phyloP scores from a whole-genome alignment of 2,329 filamentous ascomycete species.

The Colletotrichum sp. region DNA sequence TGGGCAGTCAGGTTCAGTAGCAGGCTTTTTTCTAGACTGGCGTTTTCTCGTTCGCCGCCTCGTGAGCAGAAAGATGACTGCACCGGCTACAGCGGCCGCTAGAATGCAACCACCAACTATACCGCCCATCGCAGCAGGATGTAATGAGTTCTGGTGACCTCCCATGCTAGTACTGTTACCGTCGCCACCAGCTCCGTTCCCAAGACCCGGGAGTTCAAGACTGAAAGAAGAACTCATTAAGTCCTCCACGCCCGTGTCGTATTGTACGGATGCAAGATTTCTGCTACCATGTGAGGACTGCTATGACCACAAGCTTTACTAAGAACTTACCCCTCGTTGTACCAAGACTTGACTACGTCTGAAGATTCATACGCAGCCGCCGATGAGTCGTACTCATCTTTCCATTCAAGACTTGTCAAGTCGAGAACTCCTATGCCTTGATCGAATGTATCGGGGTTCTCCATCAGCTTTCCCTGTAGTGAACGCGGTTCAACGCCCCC shows the following conservation, averaged over 20 bases:
- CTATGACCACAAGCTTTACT: neutral
- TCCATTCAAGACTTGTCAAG: neutral
- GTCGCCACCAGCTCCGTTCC: neutral
- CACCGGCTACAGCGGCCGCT: neutral
- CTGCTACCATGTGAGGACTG: neutral
- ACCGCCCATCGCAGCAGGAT: neutral
- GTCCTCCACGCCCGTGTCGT: neutral
- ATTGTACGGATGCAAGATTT: neutral
- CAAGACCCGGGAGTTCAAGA: neutral
- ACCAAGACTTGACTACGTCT: neutral
- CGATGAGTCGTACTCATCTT: neutral
- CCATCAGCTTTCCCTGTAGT: neutral
- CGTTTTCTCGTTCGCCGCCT: neutral
- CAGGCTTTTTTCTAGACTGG: neutral
- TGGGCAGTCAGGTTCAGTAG: too few species aligned
- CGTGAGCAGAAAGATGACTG: neutral
- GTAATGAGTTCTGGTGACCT: neutral
- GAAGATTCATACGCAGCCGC: neutral
- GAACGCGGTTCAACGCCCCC: neutral
- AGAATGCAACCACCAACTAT: neutral
- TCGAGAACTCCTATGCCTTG: constrained; percentile 8
- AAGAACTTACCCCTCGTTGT: neutral
- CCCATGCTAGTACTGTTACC: neutral
- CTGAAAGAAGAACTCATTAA: neutral
- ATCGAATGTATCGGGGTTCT: neutral